phyloP scores from a whole-genome alignment of 768 basidiomycete species.

The Lactarius sanguifluus region DNA sequence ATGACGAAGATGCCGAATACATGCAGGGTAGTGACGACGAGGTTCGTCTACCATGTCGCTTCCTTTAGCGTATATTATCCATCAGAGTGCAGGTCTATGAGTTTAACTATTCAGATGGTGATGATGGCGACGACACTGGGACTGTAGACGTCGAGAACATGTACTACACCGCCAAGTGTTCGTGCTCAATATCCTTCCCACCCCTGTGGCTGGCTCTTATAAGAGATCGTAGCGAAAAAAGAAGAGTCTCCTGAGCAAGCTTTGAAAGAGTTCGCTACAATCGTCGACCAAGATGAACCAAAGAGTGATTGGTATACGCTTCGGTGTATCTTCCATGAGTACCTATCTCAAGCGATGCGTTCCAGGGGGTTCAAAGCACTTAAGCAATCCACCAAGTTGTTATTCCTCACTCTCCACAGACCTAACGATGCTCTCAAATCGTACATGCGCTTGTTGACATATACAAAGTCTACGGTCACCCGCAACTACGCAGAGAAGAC shows the following conservation, averaged over 20 bases:
- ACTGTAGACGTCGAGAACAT: conserved; percentile 94
- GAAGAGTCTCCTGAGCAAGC: conserved; percentile 94
- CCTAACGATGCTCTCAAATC: conserved; percentile 84
- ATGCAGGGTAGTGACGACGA: conserved; percentile 90
- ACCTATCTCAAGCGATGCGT: conserved; percentile 5
- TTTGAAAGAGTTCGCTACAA: conserved; percentile 81
- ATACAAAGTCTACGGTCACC: conserved; percentile 94
- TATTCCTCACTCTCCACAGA: conserved; percentile 75
- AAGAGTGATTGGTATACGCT: conserved; percentile 85
- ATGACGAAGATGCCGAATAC: conserved; percentile 92
- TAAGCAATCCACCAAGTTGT: conserved; percentile 94
- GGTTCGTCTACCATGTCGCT: conserved; percentile 41
- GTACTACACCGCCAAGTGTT: conserved; percentile 98
- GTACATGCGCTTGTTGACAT: conserved; percentile 83
- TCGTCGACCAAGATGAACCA: conserved; percentile 89
- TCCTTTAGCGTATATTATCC: conserved; percentile 21
- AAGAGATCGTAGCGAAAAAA: conserved; percentile 67
- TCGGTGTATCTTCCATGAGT: not conserved
- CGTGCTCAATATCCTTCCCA: conserved; percentile 33
- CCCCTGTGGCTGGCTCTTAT: not conserved
- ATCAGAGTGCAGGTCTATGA: conserved; percentile 70
- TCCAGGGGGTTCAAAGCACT: conserved; percentile 97
- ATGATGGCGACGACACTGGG: conserved; percentile 75
- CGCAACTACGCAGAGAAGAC: conserved; percentile 97
- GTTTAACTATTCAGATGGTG: conserved; percentile 94